These are phyloP conservation scores for Suhomyces yuchorum DNA, from an alignment of 1,139 yeast genomes.

Conservation along the genomic window DNA sequence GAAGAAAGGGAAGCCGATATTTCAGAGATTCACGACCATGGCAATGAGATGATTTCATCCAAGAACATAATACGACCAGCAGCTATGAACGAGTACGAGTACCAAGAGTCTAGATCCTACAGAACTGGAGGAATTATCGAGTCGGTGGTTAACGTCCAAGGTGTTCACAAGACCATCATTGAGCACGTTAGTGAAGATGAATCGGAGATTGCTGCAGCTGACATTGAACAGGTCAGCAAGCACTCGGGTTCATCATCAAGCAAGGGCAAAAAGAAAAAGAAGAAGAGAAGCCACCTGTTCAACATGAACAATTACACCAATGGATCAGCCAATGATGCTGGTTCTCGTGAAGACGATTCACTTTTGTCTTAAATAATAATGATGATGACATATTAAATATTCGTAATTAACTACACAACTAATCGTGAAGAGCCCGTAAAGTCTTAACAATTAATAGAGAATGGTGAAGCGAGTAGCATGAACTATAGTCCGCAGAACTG, in stretches of 20 bases:
- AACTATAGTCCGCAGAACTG: no score
- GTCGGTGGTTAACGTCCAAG: constrained; percentile 80
- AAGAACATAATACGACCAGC: constrained; percentile 4
- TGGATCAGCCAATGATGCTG: constrained; percentile 3
- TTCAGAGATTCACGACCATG: constrained; percentile 22
- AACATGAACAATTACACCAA: constrained; percentile 15
- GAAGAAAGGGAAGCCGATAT: constrained; percentile 35
- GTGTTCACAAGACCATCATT: constrained; percentile 84
- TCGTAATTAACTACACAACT: no score
- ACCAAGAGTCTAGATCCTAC: constrained; percentile 41
- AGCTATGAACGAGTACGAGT: constrained; percentile 20
- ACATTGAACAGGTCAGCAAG: constrained; percentile 8
- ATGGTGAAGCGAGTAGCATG: no score
- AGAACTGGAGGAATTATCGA: constrained; percentile 78
- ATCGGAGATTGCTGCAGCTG: constrained; percentile 11
- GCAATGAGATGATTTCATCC: constrained; percentile 1
- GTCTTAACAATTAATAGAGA: no score
- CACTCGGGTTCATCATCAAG: constrained; percentile 4
- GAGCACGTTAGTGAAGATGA: constrained; percentile 55
- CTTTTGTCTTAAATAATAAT: constrained; percentile 9
- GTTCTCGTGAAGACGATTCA: constrained; percentile 6
- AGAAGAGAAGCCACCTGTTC: constrained; percentile 20
- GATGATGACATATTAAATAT: neutral
- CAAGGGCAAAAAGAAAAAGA: constrained; percentile 12
- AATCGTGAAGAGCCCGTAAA: no score